Evolutionary conservation across 371 early-diverging fungal genomes (phyloP).

Genomic region (Mortierella sp.): DNA sequence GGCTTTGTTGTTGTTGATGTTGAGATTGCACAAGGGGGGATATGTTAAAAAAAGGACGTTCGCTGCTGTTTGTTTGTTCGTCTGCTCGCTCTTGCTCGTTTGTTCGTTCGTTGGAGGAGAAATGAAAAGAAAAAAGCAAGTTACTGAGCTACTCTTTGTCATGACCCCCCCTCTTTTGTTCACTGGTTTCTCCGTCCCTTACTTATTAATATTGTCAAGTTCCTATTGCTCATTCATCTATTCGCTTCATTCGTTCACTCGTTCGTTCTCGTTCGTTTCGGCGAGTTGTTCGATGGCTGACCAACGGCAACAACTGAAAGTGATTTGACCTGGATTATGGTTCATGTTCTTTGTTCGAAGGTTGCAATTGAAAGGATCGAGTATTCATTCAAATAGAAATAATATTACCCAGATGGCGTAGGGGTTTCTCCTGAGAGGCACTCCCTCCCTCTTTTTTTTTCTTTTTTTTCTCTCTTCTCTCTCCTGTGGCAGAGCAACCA

Average conservation of each 20-base stretch:
- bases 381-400: neutral
- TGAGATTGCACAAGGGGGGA: no score
- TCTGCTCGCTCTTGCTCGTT: no score
- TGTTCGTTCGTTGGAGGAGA: no score
- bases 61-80: neutral
- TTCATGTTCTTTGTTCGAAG: neutral
- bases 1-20: no score
- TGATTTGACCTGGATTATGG: neutral
- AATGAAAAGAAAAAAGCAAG: neutral
- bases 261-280: slow-evolving; percentile 6
- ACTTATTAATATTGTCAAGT: neutral
- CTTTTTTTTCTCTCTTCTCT: neutral
- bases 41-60: neutral
- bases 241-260: neutral
- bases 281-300: slow-evolving; percentile 12
- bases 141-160: neutral
- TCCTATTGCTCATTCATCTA: neutral
- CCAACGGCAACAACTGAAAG: slow-evolving; percentile 2
- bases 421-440: slow-evolving; percentile 4
- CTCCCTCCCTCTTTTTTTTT: neutral
- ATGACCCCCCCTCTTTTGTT: neutral
- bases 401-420: neutral
- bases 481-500: slow-evolving; percentile 11
- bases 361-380: neutral
- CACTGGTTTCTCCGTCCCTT: neutral